Percentiles rank a stretch among this genome's conserved stretches.
phyloP scores from a whole-genome alignment of 371 early-diverging fungal species.

The Choanephora cucurbitarum region DNA sequence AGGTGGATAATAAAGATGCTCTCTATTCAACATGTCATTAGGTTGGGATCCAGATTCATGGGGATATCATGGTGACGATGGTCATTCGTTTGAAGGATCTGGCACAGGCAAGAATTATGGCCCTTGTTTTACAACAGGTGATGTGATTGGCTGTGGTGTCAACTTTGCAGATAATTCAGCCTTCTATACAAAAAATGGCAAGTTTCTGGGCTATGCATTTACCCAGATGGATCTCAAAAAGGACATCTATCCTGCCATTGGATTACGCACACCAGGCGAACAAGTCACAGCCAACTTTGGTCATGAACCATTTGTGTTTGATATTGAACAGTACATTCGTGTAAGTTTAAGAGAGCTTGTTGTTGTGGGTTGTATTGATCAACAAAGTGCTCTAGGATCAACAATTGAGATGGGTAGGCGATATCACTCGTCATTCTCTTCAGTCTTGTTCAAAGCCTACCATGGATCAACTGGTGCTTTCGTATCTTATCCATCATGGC shows the following conservation, averaged over 20 bases:
- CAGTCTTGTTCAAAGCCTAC: constrained; percentile 13
- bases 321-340: constrained; percentile 77
- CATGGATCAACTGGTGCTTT: constrained; percentile 66
- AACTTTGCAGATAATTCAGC: constrained; percentile 77
- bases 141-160: constrained; percentile 91
- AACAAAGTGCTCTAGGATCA: too few relatives aligned
- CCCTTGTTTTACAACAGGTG: constrained; percentile 90
- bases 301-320: constrained; percentile 77
- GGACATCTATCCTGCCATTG: constrained; percentile 83
- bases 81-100: constrained; percentile 76
- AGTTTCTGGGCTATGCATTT: constrained; percentile 67
- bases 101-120: constrained; percentile 87
- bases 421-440: constrained; percentile 4
- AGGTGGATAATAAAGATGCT: too few relatives aligned
- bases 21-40: background rate
- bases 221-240: constrained; percentile 34
- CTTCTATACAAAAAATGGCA: constrained; percentile 94
- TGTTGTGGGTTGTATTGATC: too few relatives aligned
- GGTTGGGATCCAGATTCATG: constrained; percentile 85
- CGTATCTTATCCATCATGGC: constrained; percentile 81
- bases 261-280: constrained; percentile 89
- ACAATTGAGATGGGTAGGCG: constrained; percentile 1
- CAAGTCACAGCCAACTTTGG: constrained; percentile 92
- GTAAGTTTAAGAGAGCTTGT: constrained; percentile 2
- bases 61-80: constrained; percentile 96